Base-by-base conservation (phyloP, 441 rosid genomes). In the Brassica balearica region DNA sequence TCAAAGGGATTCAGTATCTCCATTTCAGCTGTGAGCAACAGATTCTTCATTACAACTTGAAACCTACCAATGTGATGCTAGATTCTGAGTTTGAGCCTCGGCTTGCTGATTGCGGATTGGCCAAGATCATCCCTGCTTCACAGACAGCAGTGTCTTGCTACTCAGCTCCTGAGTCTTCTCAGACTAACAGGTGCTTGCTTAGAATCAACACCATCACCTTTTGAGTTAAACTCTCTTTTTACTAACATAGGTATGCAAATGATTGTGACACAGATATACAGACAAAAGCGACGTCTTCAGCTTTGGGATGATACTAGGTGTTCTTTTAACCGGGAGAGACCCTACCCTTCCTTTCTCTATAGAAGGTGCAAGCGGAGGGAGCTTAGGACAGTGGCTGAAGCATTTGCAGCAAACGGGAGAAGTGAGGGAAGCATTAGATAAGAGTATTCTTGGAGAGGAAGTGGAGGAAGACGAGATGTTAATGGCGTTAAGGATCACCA, bases 401-500 rank as follows among this genome's bases (percentile, higher is more conserved):
- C 96, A 92, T 75, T 87, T 95, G 83, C 97, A 93, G 77, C 95
- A 93, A 64, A 88, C 89, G 0, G 98, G 97, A 46, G 98, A 95
- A 74, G 99, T 89, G 22, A 71, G 84, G 25, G 98, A 92, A 84
- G 96, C 93, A 6, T 85, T 96, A 41, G 99, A 96, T 76, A 90
- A 88, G 86, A 90, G 89, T 66, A 87, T 96, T 66, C 84, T 96
- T 0, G 98, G 98, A 15, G 97, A 91, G 82, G 98, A 96, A 84
- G 91, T 83, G 23, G 97, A 92, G 89, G 98, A 96, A 85, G 97
- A 96, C 15, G 97, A 96, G 87, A 96, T 96, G 97, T 84, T 94
- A 27, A 96, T 96, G 98, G 97, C 97, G 34, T 87, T 92, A 68
- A 86, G 97, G 79, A 96, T 96, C 11, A 89, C 95, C 10, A 93